Evolutionary conservation across 2,329 filamentous ascomycete species (phyloP).

Genomic region (Aspergillus sp.): DNA sequence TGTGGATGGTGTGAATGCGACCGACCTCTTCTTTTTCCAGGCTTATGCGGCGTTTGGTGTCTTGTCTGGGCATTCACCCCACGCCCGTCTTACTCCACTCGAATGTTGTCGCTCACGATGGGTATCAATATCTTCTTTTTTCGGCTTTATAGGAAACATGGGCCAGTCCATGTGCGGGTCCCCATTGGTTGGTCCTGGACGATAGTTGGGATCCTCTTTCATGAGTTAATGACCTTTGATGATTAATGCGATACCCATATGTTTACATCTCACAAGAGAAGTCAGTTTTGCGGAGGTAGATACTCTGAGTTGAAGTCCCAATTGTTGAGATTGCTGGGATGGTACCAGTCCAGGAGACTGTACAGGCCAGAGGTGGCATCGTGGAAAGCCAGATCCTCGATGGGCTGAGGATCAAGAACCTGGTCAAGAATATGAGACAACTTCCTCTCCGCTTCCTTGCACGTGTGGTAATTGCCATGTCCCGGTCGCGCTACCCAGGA

Average conservation of each 20-base stretch:
- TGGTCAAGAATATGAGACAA: slow-evolving; percentile 39
- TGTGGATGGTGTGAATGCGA: slow-evolving; percentile 37
- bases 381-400: slow-evolving; percentile 30
- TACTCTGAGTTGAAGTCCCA: slow-evolving; percentile 37
- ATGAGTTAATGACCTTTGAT: slow-evolving; percentile 11
- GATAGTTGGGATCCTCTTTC: not conserved
- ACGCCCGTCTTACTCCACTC: not conserved
- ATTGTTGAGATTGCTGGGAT: slow-evolving; percentile 34
- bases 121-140: not conserved
- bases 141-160: not conserved
- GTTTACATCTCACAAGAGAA: slow-evolving; percentile 20
- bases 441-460: slow-evolving; percentile 39
- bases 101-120: not conserved
- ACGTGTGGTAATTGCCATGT: slow-evolving; percentile 38
- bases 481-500: slow-evolving; percentile 37
- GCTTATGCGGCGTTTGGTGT: not conserved
- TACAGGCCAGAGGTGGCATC: slow-evolving; percentile 34
- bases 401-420: slow-evolving; percentile 37
- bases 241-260: slow-evolving; percentile 13
- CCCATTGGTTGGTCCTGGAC: not conserved
- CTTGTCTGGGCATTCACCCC: not conserved
- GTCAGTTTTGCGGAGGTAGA: slow-evolving; percentile 24
- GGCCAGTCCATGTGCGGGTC: not conserved
- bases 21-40: not conserved
- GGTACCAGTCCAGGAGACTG: slow-evolving; percentile 38